Evolutionary conservation across 345 rosid genomes (phyloP), one percentile per base, ranked within the genome.

Genomic region (Hevea brasiliensis): DNA sequence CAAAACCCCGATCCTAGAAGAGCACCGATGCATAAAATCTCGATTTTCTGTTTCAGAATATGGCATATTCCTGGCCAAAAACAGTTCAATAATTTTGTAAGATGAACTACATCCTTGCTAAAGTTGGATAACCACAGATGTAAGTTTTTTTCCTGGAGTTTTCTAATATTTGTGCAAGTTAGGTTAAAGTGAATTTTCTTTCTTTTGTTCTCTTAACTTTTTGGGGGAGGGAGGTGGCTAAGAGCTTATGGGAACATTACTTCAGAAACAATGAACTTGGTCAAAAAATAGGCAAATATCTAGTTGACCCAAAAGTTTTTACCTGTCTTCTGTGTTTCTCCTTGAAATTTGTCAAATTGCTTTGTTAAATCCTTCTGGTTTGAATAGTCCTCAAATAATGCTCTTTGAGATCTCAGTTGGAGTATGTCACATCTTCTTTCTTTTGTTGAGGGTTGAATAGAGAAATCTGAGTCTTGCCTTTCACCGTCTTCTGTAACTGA

Each of bases 1-100:
- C 68, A 77, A 65, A 89, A 73, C 72, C 91, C 94, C 84, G 84
- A 76, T 71, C 88, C 94, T 70, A 88, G 65, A 73, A 92, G 87
- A 58, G 85, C 76, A 61, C 80, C 76, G 62, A 80, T 73, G 63
- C 72, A 81, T 54, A 87, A 42, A 60, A 76, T 71, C 58, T 80
- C 74, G 69, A 78, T 37, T 74, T 77, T 86, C 83, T 76, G 80
- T 65, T 72, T 73, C 44, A 85, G 78, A 42, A 29, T 70, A 48
- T 24, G 41, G 71, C 53, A 75, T 71, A 54, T 78, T 66, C 91
- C 96, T 85, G 84, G 60, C 29, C 67, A 70, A 76, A 74, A 64
- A 67, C 48, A 75, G 63, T 41, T 78, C 37, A 54, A 47, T 70
- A 60, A 74, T 48, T 60, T 24, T 60, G 42, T 79, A n/a, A 61